These are phyloP conservation scores for Magnaporthiopsis rhizophila DNA, from an alignment of 2,329 filamentous ascomycete species.

Conservation along the genomic window DNA sequence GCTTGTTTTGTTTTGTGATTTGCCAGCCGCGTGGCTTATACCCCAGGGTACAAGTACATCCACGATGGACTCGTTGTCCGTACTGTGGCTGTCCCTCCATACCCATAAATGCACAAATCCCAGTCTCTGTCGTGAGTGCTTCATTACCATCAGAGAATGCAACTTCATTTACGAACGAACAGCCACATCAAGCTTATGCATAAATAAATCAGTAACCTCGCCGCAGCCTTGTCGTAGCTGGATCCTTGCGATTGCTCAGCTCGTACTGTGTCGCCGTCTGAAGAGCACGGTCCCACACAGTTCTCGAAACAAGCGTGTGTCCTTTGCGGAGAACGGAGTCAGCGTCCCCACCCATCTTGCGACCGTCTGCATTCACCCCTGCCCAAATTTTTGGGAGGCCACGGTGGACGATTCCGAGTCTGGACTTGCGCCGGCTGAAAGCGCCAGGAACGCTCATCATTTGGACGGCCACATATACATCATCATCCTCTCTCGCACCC, in stretches of 20 bases:
- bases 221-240: background rate
- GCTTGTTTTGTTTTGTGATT: too few species aligned
- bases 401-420: background rate
- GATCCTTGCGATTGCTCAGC: background rate
- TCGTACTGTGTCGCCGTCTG: background rate
- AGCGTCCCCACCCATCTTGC: background rate
- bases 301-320: background rate
- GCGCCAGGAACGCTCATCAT: background rate
- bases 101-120: too few species aligned
- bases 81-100: too few species aligned
- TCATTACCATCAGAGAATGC: too few species aligned
- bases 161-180: background rate
- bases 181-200: background rate
- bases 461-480: background rate
- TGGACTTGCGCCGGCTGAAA: background rate
- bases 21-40: too few species aligned
- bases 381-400: background rate
- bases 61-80: too few species aligned
- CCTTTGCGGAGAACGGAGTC: background rate
- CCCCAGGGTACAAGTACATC: too few species aligned
- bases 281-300: background rate
- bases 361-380: background rate
- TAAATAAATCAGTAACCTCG: background rate
- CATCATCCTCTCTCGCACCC: background rate
- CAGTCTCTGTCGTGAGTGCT: too few species aligned